These are phyloP conservation scores for Tephrocybe sp. DNA, from an alignment of 768 basidiomycete genomes.

Conservation along the genomic window DNA sequence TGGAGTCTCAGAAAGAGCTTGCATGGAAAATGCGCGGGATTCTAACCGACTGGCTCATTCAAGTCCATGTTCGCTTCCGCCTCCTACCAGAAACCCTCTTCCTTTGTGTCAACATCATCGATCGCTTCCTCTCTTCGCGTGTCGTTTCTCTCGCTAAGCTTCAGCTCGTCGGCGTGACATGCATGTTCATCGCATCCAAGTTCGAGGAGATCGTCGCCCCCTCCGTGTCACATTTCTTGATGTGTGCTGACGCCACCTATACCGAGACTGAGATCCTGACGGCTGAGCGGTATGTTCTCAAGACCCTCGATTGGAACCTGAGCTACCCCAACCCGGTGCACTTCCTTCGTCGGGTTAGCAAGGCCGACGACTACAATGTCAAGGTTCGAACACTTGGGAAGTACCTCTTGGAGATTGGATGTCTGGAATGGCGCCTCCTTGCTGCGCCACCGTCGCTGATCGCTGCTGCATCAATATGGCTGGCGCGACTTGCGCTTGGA, in stretches of 20 bases:
- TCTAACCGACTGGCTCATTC: constrained; percentile 94
- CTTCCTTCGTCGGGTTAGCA: constrained; percentile 88
- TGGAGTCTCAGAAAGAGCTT: constrained; percentile 90
- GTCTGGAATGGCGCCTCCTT: constrained; percentile 84
- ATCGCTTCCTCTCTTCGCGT: constrained; percentile 76
- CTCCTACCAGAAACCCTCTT: constrained; percentile 94
- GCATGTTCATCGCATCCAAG: constrained; percentile 92
- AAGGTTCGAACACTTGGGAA: constrained; percentile 90
- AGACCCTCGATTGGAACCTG: constrained; percentile 91
- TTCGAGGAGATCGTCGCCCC: constrained; percentile 96
- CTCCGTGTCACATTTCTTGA: constrained; percentile 84
- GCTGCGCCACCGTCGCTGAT: constrained; percentile 80
- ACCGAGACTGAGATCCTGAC: constrained; percentile 71
- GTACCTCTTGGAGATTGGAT: constrained; percentile 89
- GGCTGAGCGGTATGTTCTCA: constrained; percentile 87
- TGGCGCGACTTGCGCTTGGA: constrained; percentile 79
- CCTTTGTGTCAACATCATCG: constrained; percentile 90
- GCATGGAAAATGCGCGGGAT: constrained; percentile 97
- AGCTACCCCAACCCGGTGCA: constrained; percentile 94
- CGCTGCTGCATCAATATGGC: constrained; percentile 89
- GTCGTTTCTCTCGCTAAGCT: constrained; percentile 87
- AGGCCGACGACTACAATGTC: constrained; percentile 95
- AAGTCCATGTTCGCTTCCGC: constrained; percentile 90
- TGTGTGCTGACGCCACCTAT: constrained; percentile 83
- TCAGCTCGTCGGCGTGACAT: constrained; percentile 93